These are phyloP conservation scores for Circinella minor DNA, from an alignment of 371 early-diverging fungal genomes.

Conservation along the genomic window DNA sequence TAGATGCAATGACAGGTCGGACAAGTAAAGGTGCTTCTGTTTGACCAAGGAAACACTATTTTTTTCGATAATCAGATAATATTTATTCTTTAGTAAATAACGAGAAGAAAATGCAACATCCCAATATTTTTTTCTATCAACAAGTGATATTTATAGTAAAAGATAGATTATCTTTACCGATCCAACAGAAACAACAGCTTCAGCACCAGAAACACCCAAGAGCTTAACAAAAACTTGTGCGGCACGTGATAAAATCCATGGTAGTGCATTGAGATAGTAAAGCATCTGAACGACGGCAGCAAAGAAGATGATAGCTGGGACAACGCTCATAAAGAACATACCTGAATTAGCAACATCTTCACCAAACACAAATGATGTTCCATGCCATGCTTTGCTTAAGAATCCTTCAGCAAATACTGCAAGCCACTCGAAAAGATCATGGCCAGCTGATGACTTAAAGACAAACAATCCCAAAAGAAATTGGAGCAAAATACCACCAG, in stretches of 20 bases:
- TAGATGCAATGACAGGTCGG: slow-evolving; percentile 79
- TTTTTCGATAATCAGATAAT: neutral
- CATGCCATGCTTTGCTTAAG: slow-evolving; percentile 68
- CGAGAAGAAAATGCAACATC: neutral
- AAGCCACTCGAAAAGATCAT: slow-evolving; percentile 77
- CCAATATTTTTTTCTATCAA: too few relatives aligned
- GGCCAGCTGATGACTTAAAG: slow-evolving; percentile 77
- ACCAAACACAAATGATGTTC: slow-evolving; percentile 76
- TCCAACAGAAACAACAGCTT: slow-evolving; percentile 88
- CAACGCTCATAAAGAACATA: slow-evolving; percentile 72
- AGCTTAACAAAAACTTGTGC: slow-evolving; percentile 72
- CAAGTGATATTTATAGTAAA: too few relatives aligned
- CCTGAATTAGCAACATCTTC: slow-evolving; percentile 35
- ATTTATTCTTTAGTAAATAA: neutral
- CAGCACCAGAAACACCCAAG: slow-evolving; percentile 85
- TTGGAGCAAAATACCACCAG: slow-evolving; percentile 77
- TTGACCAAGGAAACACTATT: slow-evolving; percentile 77
- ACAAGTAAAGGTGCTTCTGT: slow-evolving; percentile 87
- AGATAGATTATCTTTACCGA: slow-evolving; percentile 39
- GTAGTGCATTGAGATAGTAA: slow-evolving; percentile 86
- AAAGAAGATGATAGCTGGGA: slow-evolving; percentile 90
- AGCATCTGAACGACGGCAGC: slow-evolving; percentile 84
- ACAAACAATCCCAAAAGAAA: slow-evolving; percentile 84
- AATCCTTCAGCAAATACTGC: slow-evolving; percentile 69
- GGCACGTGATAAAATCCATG: slow-evolving; percentile 77